phyloP scores from a whole-genome alignment of 2,329 filamentous ascomycete genomes.

The Xylariaceae sp. region DNA sequence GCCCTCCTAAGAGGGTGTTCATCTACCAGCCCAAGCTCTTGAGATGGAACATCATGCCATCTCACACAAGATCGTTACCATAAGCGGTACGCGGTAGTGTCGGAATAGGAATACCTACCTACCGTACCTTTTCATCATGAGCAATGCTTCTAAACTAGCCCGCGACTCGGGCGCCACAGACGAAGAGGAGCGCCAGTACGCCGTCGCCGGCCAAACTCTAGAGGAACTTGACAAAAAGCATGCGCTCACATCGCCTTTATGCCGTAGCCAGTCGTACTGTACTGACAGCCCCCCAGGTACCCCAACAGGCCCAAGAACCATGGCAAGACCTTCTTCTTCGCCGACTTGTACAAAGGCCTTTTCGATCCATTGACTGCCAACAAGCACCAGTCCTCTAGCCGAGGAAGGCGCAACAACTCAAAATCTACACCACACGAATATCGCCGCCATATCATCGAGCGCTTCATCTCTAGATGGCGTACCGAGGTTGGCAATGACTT shows the following conservation, averaged over 20 bases:
- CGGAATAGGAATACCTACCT: background rate
- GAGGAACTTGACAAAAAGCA: conserved; percentile 46
- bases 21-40: background rate
- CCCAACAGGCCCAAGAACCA: conserved; percentile 79
- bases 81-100: background rate
- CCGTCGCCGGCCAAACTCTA: conserved; percentile 35
- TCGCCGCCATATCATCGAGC: conserved; percentile 73
- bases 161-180: conserved; percentile 41
- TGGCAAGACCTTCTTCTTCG: conserved; percentile 74
- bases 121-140: conserved; percentile 33
- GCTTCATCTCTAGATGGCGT: conserved; percentile 84
- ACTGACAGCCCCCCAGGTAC: conserved; percentile 52
- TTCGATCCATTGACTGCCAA: conserved; percentile 80
- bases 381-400: conserved; percentile 65
- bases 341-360: conserved; percentile 68
- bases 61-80: background rate
- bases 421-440: conserved; percentile 70
- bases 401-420: conserved; percentile 53
- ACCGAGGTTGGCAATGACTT: conserved; percentile 86
- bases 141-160: conserved; percentile 27
- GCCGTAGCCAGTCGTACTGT: conserved; percentile 2
- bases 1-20: no score
- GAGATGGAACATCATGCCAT: background rate
- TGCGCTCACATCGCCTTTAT: conserved; percentile 2
- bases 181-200: conserved; percentile 53